Evolutionary conservation across 768 basidiomycete genomes (phyloP).

Genomic region (Kwoniella dendrophila): DNA sequence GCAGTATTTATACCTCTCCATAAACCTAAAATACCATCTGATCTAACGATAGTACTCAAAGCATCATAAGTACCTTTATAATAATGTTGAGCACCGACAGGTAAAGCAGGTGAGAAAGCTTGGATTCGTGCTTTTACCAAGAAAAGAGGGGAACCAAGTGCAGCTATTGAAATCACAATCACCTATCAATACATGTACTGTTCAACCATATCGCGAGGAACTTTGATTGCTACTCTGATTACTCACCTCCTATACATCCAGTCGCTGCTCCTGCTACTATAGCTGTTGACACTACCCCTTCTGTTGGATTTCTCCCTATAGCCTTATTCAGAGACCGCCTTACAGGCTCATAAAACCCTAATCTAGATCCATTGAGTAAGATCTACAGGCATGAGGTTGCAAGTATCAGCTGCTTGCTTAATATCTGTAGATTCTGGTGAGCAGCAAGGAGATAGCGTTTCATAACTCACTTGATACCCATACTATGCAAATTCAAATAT

Average conservation of each 20-base stretch:
- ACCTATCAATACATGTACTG: slow-evolving; percentile 1
- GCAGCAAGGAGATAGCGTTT: too few species aligned
- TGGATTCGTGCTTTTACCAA: slow-evolving; percentile 98
- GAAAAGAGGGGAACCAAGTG: slow-evolving; percentile 61
- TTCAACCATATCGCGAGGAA: neutral
- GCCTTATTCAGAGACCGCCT: slow-evolving; percentile 69
- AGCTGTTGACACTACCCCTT: slow-evolving; percentile 74
- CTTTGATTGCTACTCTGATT: too few species aligned
- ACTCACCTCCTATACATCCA: slow-evolving; percentile 83
- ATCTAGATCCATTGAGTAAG: slow-evolving; percentile 83
- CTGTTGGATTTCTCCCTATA: slow-evolving; percentile 66
- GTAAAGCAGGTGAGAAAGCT: slow-evolving; percentile 92
- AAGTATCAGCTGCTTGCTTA: too few species aligned
- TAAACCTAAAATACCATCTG: slow-evolving; percentile 78
- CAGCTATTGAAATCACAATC: too few species aligned
- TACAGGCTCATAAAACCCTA: slow-evolving; percentile 98
- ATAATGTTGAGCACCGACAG: slow-evolving; percentile 90
- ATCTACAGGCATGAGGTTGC: slow-evolving; percentile 67
- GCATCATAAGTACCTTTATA: slow-evolving; percentile 86
- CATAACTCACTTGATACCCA: slow-evolving; percentile 76
- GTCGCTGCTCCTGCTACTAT: slow-evolving; percentile 83
- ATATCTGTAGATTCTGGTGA: too few species aligned
- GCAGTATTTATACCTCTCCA: slow-evolving; percentile 91
- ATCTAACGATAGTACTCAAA: slow-evolving; percentile 71
- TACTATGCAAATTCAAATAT: slow-evolving; percentile 63